phyloP scores from a whole-genome alignment of 2,329 filamentous ascomycete genomes.

The Coniosporium tulheliwenetii region DNA sequence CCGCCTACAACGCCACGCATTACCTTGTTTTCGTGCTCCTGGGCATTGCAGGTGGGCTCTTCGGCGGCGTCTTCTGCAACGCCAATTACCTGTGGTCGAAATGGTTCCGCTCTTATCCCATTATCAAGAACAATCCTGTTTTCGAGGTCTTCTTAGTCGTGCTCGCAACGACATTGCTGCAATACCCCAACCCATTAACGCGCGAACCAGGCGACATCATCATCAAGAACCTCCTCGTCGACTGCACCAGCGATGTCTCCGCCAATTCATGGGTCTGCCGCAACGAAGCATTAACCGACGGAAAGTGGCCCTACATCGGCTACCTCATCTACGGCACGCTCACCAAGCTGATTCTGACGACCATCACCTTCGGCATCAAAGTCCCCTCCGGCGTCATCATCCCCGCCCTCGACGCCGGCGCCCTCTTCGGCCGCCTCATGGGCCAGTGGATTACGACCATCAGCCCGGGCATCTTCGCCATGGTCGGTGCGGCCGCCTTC shows the following conservation, averaged over 20 bases:
- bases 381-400: conserved; percentile 47
- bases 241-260: conserved; percentile 27
- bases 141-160: conserved; percentile 40
- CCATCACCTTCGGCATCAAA: conserved; percentile 44
- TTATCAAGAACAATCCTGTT: conserved; percentile 41
- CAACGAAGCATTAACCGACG: conserved; percentile 23
- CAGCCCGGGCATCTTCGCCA: conserved; percentile 43
- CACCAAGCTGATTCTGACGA: conserved; percentile 39
- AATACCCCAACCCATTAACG: conserved; percentile 40
- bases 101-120: conserved; percentile 33
- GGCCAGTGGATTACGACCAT: conserved; percentile 29
- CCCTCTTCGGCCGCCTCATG: conserved; percentile 40
- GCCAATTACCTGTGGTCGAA: conserved; percentile 42
- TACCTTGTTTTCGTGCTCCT: conserved; percentile 42
- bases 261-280: conserved; percentile 32
- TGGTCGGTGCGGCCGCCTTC: conserved; percentile 44
- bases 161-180: conserved; percentile 35
- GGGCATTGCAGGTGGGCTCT: conserved; percentile 40
- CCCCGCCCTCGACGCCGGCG: conserved; percentile 40
- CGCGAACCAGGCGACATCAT: conserved; percentile 39
- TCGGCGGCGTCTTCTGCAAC: conserved; percentile 43
- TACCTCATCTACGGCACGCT: conserved; percentile 38
- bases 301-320: conserved; percentile 29
- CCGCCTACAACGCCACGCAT: conserved; percentile 37
- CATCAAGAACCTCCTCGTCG: conserved; percentile 40